phyloP scores from a whole-genome alignment of 2,329 filamentous ascomycete species.

The Dactylellina drechsleri region DNA sequence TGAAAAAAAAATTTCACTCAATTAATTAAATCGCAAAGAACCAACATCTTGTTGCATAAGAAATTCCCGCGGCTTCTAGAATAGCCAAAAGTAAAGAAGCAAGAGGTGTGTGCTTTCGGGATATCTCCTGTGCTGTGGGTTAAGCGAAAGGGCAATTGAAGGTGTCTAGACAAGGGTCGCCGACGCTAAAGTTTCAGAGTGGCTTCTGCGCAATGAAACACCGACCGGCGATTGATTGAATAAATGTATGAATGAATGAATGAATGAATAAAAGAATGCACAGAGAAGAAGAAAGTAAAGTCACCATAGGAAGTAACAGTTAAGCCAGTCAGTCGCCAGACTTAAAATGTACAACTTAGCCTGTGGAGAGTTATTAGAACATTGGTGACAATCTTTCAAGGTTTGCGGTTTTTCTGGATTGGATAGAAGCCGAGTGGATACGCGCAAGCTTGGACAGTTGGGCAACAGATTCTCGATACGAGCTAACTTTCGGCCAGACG shows the following conservation, averaged over 20 bases:
- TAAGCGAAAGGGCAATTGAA: constrained; percentile 44
- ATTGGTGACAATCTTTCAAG: neutral
- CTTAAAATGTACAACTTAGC: neutral
- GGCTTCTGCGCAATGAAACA: constrained; percentile 26
- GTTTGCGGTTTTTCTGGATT: constrained; percentile 20
- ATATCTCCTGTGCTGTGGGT: constrained; percentile 36
- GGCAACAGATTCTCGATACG: neutral
- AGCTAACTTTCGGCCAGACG: constrained; percentile 32
- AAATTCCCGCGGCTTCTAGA: constrained; percentile 51
- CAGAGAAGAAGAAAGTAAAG: neutral
- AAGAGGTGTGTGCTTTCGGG: constrained; percentile 19
- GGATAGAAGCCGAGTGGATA: constrained; percentile 15
- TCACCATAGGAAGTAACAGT: neutral
- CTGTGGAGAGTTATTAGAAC: neutral
- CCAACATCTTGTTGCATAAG: constrained; percentile 8
- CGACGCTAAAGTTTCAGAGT: constrained; percentile 49
- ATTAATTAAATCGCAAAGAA: too few relatives aligned
- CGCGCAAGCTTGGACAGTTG: constrained; percentile 8
- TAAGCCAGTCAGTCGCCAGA: neutral
- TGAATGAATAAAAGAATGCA: too few relatives aligned
- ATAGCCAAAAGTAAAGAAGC: constrained; percentile 33
- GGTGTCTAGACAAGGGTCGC: constrained; percentile 47
- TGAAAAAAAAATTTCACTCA: neutral
- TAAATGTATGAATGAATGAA: neutral
- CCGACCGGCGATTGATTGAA: constrained; percentile 14